phyloP scores from a whole-genome alignment of 208 protist genomes.

The Leishmania amazonensis region DNA sequence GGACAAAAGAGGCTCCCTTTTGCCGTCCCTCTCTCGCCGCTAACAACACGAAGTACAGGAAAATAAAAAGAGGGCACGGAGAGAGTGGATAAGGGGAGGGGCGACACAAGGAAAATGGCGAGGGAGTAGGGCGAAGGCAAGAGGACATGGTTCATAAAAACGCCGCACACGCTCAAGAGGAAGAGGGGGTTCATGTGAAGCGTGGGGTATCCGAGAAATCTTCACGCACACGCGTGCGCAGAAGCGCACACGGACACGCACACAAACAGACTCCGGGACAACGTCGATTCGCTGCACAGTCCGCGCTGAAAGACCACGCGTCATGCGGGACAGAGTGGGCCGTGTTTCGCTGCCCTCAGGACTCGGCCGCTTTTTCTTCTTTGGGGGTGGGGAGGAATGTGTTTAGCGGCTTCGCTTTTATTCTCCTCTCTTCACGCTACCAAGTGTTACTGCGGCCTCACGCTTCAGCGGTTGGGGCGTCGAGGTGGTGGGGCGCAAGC shows the following conservation, averaged over 20 bases:
- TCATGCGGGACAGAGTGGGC: background rate
- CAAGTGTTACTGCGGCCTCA: background rate
- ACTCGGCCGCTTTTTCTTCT: background rate
- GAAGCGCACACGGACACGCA: background rate
- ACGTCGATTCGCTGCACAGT: background rate
- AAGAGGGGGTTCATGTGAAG: background rate
- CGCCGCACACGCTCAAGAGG: background rate
- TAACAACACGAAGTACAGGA: background rate
- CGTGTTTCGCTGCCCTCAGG: background rate
- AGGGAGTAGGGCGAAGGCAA: background rate
- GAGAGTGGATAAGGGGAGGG: background rate
- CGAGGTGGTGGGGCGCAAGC: conserved; percentile 45
- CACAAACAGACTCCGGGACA: background rate
- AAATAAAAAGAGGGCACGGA: background rate
- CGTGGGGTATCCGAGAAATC: background rate
- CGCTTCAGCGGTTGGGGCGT: conserved; percentile 3
- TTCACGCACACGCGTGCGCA: background rate
- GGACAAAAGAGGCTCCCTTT: no score
- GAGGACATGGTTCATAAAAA: background rate
- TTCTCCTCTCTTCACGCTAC: background rate
- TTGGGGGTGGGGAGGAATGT: background rate
- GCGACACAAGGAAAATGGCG: background rate
- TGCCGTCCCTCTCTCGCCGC: no score
- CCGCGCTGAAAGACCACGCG: background rate
- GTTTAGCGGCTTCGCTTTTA: background rate